Conservation (phyloP, 73 alveolate genomes). For the Paramecium sonneborni region DNA sequence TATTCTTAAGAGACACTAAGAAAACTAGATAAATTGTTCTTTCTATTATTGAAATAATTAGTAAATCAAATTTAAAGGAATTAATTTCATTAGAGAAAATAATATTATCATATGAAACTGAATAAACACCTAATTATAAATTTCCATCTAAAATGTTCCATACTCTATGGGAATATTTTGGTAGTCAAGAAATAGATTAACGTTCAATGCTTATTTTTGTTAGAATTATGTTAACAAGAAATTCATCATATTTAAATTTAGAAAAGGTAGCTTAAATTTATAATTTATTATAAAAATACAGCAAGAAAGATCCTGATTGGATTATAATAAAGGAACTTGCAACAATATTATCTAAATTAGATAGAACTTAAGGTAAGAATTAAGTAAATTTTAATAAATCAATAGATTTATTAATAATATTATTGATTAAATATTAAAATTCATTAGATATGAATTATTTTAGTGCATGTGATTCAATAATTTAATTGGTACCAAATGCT, state of each 20-base stretch:
- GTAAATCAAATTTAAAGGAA: conserved; percentile 3
- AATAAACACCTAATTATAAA: not conserved
- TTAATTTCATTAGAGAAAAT: not conserved
- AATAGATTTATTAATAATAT: not conserved
- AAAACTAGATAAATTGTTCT: not conserved
- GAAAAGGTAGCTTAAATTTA: not conserved
- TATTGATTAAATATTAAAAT: not conserved
- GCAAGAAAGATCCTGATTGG: conserved; percentile 16
- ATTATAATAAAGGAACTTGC: not conserved
- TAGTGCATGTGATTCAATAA: conserved; percentile 1
- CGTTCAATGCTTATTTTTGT: conserved; percentile 1
- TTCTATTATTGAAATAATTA: not conserved
- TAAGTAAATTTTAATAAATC: not conserved
- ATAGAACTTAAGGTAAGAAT: not conserved
- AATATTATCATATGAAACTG: not conserved
- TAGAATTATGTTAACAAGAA: not conserved
- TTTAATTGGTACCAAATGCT: not conserved
- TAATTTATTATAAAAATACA: not conserved
- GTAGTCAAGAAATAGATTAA: not conserved
- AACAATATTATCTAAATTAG: not conserved
- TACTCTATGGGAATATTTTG: not conserved
- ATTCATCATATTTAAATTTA: not conserved
- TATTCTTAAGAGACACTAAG: not conserved
- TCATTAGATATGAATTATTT: not conserved
- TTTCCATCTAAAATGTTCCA: not conserved